Base-by-base conservation (phyloP, 306 rosid genomes). In the Begonia fuchsioides region DNA sequence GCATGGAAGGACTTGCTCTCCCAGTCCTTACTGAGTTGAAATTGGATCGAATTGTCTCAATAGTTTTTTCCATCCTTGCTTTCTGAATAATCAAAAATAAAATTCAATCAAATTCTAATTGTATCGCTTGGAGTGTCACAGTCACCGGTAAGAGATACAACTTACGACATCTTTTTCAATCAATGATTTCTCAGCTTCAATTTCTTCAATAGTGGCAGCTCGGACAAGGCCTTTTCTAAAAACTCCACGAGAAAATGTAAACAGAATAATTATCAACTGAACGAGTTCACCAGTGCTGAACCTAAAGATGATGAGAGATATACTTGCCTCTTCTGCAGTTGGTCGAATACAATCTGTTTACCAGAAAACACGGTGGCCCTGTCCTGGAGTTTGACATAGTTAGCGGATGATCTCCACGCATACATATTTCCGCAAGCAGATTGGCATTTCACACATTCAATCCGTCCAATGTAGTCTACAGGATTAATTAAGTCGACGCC, bases 191-290 rank as follows among this genome's bases (percentile, higher is more conserved):
- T 90, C 94, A 0, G 94, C 98, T 79, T 90, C 94, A 35, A 90
- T 90, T 79, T 90, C 98, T 62, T 85, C 98, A n/a, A 81, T 69
- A 54, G 95, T 85, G 20, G 98, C 94, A 12, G 94, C 85, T 52
- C 74, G 78, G 15, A 85, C 83, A 57, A 64, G 19, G 56, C 61
- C 64, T 38, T 48, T 69, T 74, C 83, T 86, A 58, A 13, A 50
- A 3, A 38, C 16, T 57, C 14, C n/a, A 15, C 20, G 50, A 51
- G n/a, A 66, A 55, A 3, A 41, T 13, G 52, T 7, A 17, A 13
- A 32, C 15, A 52, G 57, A 0, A 17, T 9, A 45, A 18, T 53
- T 12, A 10, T 6, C 3, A 20, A 40, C 41, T 16, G 19, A 3
- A 15, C 17, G 17, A 11, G 47, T 38, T 11, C 15, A 12, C 14